Evolutionary conservation across 2,329 filamentous ascomycete species (phyloP).

Genomic region (Trichoderma koningiopsis): DNA sequence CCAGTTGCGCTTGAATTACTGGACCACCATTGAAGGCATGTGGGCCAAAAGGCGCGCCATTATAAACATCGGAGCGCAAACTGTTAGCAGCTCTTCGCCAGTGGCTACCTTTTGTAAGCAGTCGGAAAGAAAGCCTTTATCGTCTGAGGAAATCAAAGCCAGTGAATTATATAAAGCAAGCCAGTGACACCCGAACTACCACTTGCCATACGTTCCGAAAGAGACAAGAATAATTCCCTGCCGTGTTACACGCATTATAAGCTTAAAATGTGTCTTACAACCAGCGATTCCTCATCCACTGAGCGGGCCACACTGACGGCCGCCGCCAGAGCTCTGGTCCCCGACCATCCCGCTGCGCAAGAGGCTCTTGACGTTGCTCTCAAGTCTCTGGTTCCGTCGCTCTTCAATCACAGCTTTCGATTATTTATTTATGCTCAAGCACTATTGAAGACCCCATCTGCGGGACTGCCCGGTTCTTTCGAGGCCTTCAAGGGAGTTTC

Average conservation of each 20-base stretch:
- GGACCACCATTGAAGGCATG: not conserved
- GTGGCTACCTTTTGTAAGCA: not conserved
- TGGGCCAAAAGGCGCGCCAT: slow-evolving; percentile 15
- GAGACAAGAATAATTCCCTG: not conserved
- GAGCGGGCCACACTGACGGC: slow-evolving; percentile 1
- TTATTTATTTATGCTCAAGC: slow-evolving; percentile 23
- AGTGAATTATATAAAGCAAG: not conserved
- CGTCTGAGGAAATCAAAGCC: not conserved
- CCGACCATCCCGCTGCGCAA: slow-evolving; percentile 16
- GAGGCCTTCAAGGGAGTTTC: not conserved
- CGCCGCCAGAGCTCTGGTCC: slow-evolving; percentile 17
- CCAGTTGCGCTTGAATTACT: not conserved
- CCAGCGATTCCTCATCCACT: not conserved
- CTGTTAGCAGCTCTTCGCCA: not conserved
- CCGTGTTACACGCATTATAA: not conserved
- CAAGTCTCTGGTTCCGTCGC: slow-evolving; percentile 9
- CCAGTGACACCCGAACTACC: not conserved
- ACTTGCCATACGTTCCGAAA: not conserved
- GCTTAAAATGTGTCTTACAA: slow-evolving; percentile 11
- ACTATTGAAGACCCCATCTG: not conserved
- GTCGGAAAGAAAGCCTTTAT: not conserved
- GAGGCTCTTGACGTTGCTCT: slow-evolving; percentile 17
- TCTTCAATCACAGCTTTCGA: slow-evolving; percentile 23
- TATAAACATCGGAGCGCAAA: not conserved
- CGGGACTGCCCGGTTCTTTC: not conserved